Evolutionary conservation across 208 protist species (phyloP).

Genomic region (Trypanosoma vivax): DNA sequence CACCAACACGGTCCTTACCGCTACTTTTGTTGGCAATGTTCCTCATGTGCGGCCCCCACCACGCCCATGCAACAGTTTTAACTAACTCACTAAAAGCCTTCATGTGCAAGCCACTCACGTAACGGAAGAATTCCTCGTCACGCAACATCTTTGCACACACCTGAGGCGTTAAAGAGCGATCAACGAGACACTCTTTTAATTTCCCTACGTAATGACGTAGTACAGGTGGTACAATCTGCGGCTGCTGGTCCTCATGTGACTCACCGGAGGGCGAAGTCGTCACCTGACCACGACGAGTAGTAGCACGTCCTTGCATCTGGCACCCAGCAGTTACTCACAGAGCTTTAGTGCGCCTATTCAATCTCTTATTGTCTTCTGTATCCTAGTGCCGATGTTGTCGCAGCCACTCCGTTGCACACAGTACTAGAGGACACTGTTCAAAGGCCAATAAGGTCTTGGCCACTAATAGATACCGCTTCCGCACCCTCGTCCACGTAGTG

Average conservation of each 20-base stretch:
- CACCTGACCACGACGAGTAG: slow-evolving; percentile 3
- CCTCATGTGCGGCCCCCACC: slow-evolving; percentile 40
- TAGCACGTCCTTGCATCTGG: slow-evolving; percentile 14
- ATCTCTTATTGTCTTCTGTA: too few relatives aligned
- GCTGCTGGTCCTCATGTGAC: slow-evolving; percentile 4
- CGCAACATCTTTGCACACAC: slow-evolving; percentile 56
- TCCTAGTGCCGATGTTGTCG: too few relatives aligned
- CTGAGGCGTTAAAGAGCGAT: slow-evolving; percentile 3
- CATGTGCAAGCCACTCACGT: slow-evolving; percentile 43
- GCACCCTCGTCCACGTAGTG: too few relatives aligned
- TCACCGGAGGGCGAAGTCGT: slow-evolving; percentile 10
- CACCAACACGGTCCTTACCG: slow-evolving; percentile 3
- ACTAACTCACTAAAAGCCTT: slow-evolving; percentile 38
- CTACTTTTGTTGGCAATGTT: slow-evolving; percentile 21
- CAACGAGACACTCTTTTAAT: slow-evolving; percentile 8
- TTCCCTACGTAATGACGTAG: slow-evolving; percentile 7
- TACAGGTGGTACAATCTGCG: slow-evolving; percentile 15
- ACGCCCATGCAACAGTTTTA: slow-evolving; percentile 43
- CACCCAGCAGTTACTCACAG: too few relatives aligned
- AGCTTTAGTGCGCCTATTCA: too few relatives aligned
- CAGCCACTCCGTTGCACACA: too few relatives aligned
- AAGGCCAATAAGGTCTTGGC: too few relatives aligned
- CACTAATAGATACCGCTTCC: too few relatives aligned
- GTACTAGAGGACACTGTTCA: too few relatives aligned
- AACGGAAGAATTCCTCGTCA: slow-evolving; percentile 54